Base-by-base conservation (phyloP, 1,284 basidiomycete species). In the Pascua guehoae region DNA sequence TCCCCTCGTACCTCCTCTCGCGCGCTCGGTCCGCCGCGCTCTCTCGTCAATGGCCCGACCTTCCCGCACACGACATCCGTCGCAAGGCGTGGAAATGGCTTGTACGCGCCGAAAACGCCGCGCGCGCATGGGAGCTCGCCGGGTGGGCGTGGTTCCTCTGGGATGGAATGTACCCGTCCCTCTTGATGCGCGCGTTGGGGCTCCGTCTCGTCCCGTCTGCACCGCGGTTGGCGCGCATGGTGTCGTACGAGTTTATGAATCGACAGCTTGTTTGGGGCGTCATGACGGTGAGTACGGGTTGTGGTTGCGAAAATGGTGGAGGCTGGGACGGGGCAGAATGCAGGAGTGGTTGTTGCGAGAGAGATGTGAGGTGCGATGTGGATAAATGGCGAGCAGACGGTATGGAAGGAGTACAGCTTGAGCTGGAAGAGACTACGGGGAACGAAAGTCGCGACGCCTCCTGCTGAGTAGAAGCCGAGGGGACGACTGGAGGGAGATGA, bases 191-290 rank as follows among this genome's bases (percentile, higher is more conserved):
- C 44, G 57, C 95, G 14, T 80, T 98, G n/a, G 79, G 81, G 15
- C 83, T 99, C 79, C 81, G 83, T 32, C 83, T 98, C 2, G 83
- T 88, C 0, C 89, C 95, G 10, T 83, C 89, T 0, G 83, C 85
- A 41, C 79, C 84, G 49, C 82, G 87, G 38, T 82, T 88, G 49
- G 86, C 85, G 60, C 84, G 89, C 14, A 88, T 94, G 68, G 89
- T 98, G 51, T 95, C 90, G 67, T 99, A 98, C 76, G 96, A 98
- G 73, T 98, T 94, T 70, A 91, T 98, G 87, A 98, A 98, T 69
- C 88, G 96, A 56, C 96, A 98, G 77, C 89, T 99, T 82, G 95
- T 98, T 53, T 99, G 96, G 96, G 90, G 95, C 72, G 89, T 92
- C 1, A 95, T 98, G 74, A 98, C 95, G 1, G 92, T 93, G 72